Conservation (phyloP, 2,329 filamentous ascomycete species). For the Penicillium sp. region DNA sequence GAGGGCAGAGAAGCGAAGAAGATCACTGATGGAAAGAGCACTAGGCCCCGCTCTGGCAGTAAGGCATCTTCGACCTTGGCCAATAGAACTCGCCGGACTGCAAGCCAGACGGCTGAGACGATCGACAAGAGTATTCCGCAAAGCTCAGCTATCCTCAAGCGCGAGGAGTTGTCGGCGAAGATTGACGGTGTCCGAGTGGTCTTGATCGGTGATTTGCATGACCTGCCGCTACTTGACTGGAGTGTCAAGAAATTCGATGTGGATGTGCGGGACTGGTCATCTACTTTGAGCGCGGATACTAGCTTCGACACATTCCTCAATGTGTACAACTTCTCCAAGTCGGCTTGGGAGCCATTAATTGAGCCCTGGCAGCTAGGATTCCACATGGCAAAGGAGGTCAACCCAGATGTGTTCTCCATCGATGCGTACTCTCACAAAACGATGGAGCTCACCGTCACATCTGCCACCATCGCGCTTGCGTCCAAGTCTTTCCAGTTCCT, state of each 20-base stretch:
- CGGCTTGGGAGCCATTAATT: constrained; percentile 91
- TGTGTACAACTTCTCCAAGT: constrained; percentile 98
- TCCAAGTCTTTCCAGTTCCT: constrained; percentile 93
- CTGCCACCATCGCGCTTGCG: constrained; percentile 84
- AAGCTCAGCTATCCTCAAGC: constrained; percentile 54
- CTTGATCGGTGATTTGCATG: constrained; percentile 90
- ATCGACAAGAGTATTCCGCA: constrained; percentile 37
- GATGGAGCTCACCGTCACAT: constrained; percentile 88
- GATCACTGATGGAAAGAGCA: constrained; percentile 41
- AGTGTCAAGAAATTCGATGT: constrained; percentile 86
- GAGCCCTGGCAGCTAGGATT: constrained; percentile 97
- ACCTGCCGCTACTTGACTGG: constrained; percentile 89
- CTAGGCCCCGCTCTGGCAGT: constrained; percentile 48
- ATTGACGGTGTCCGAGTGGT: constrained; percentile 88
- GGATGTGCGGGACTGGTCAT: constrained; percentile 85
- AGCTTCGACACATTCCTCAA: constrained; percentile 93
- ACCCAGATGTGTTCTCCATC: constrained; percentile 71
- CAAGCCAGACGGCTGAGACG: constrained; percentile 39
- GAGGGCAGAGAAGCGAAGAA: constrained; percentile 53
- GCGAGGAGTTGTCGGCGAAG: constrained; percentile 78
- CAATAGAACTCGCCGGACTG: constrained; percentile 45
- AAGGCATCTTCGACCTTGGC: constrained; percentile 42
- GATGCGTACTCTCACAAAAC: constrained; percentile 85
- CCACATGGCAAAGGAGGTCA: constrained; percentile 72
- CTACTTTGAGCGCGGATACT: constrained; percentile 77